Base-by-base conservation (phyloP, 139 green algal genomes). In the Gonium pectorale region DNA sequence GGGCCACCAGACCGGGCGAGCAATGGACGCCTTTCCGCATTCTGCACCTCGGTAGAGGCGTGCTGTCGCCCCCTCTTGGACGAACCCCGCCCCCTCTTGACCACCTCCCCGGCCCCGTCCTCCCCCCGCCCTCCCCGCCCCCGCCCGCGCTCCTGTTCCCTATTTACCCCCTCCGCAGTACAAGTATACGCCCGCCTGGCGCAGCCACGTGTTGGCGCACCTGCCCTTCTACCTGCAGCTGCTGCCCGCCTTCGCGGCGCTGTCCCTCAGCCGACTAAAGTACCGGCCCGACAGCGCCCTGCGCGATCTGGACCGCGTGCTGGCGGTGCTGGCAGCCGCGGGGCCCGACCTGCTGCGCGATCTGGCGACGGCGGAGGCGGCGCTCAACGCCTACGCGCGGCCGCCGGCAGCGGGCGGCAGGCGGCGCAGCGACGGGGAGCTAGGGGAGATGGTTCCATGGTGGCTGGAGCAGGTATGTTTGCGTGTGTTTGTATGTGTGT, bases 211-310 rank as follows among this genome's bases (percentile, higher is more conserved):
- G 83, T 86, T 96, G 51, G 75, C 90, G 27, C 92, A 95, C 92
- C 86, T 97, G 66, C 95, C 95, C 67, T 96, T 97, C 89, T 97
- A 96, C 90, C 75, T 80, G 21, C 29, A 89, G 31, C 93, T 98
- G 75, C 59, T 98, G 60, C 95, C 94, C n/a, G 49, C 67, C 29
- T 85, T 85, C 46, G 79, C 46, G 9, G 67, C 46, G 46, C 64
- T 85, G 13, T 69, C 64, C 3, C 64, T 78, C 11, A 69, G 46
- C 26, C 37, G 79, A 24, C 49, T 85, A 26, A 67, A 77, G 35
- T 75, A 75, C 64, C 35, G 51, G 0, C 79, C 79, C 38, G 85
- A 89, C 62, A 52, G 51, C 29, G 78, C 82, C 46, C 86, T 95
- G 67, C 43, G 67, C 0, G 77, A 92, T 22, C 52, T 93, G 83